Evolutionary conservation across 768 basidiomycete genomes (phyloP).

Genomic region (Coprinopsis marcescibilis): DNA sequence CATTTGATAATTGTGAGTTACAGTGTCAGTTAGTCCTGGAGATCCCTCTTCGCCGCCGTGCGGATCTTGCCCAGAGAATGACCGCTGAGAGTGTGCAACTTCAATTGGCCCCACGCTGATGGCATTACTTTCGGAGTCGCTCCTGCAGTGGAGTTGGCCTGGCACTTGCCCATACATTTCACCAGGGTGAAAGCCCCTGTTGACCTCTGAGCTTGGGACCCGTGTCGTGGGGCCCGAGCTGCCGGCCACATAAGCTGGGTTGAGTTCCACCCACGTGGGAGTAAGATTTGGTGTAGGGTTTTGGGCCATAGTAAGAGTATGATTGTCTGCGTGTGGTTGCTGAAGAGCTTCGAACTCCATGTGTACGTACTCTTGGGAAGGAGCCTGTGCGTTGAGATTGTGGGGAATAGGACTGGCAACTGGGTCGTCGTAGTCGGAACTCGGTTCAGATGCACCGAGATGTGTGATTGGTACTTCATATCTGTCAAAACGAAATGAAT

Average conservation of each 20-base stretch:
- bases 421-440: no score
- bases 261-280: not conserved
- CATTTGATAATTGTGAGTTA: not conserved
- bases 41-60: slow-evolving; percentile 5
- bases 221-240: not conserved
- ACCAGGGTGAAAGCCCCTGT: no score
- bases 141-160: no score
- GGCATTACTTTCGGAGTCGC: no score
- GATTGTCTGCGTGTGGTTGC: not conserved
- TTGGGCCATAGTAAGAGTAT: not conserved
- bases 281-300: not conserved
- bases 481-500: no score
- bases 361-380: not conserved
- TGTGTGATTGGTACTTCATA: not conserved
- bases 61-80: not conserved
- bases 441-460: no score
- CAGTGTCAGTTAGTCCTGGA: not conserved
- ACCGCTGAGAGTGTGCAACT: no score
- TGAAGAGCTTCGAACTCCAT: slow-evolving; percentile 2
- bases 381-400: not conserved
- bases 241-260: not conserved
- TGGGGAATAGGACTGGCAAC: no score
- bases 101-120: no score
- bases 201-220: not conserved
- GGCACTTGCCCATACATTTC: no score